Conservation (phyloP, 2,329 filamentous ascomycete species). For the Penicillium sp. region DNA sequence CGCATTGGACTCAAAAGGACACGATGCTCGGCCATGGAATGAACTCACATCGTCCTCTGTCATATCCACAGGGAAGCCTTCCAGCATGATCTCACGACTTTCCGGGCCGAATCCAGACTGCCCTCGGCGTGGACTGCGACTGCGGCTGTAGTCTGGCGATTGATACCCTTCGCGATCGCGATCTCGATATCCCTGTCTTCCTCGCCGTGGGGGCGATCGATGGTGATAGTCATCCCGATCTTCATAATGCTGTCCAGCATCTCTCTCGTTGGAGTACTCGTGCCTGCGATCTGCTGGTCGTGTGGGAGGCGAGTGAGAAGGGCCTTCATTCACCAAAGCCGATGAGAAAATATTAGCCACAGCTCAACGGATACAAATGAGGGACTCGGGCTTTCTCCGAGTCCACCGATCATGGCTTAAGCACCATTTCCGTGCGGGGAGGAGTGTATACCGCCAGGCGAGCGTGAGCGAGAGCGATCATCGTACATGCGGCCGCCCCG, state of each 20-base stretch:
- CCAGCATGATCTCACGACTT: slow-evolving; percentile 58
- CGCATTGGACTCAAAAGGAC: slow-evolving; percentile 29
- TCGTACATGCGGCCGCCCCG: slow-evolving; percentile 55
- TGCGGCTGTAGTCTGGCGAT: slow-evolving; percentile 47
- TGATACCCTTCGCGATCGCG: slow-evolving; percentile 56
- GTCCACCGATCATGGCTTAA: slow-evolving; percentile 27
- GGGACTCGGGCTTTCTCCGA: slow-evolving; percentile 28
- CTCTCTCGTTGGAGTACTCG: slow-evolving; percentile 43
- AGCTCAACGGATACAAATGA: slow-evolving; percentile 30
- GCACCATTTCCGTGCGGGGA: slow-evolving; percentile 51
- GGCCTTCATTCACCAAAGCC: slow-evolving; percentile 43
- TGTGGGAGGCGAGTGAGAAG: slow-evolving; percentile 43
- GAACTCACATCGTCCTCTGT: slow-evolving; percentile 58
- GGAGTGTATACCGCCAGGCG: slow-evolving; percentile 53
- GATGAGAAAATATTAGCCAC: slow-evolving; percentile 45
- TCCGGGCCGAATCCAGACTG: slow-evolving; percentile 50
- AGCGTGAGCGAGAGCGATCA: slow-evolving; percentile 51
- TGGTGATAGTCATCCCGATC: slow-evolving; percentile 45
- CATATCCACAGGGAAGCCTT: slow-evolving; percentile 57
- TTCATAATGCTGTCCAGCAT: slow-evolving; percentile 40
- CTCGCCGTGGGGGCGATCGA: slow-evolving; percentile 46
- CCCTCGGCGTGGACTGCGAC: slow-evolving; percentile 45
- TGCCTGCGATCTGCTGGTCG: slow-evolving; percentile 46
- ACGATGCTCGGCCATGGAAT: neutral
- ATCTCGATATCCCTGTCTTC: slow-evolving; percentile 49